Percentiles rank a stretch among this genome's conserved stretches.
Evolutionary conservation across 192 early-diverging fungal species (phyloP).

Genomic region (Diversispora eburnea): DNA sequence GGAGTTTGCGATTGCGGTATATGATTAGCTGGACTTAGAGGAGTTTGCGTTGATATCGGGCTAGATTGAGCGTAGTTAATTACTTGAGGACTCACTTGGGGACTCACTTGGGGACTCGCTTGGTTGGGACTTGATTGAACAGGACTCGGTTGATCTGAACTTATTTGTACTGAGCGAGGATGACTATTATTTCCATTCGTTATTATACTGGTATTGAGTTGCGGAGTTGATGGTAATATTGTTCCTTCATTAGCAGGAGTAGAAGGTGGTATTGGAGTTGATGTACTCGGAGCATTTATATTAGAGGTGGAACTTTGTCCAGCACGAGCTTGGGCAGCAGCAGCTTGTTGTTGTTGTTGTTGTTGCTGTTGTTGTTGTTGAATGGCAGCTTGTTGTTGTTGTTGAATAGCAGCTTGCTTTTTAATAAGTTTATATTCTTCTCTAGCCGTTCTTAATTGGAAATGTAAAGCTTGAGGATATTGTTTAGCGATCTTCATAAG

Average conservation of each 20-base stretch:
- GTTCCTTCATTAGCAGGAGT: slow-evolving; percentile 11
- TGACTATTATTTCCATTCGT: slow-evolving; percentile 20
- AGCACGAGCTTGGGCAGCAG: slow-evolving; percentile 7
- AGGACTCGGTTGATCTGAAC: slow-evolving; percentile 31
- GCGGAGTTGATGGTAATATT: slow-evolving; percentile 11
- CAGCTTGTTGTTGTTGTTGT: slow-evolving; percentile 32
- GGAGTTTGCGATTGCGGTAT: not conserved
- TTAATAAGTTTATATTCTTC: slow-evolving; percentile 80
- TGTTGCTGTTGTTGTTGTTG: slow-evolving; percentile 28
- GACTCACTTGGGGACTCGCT: slow-evolving; percentile 3
- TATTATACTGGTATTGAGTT: not conserved
- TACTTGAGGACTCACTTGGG: not conserved
- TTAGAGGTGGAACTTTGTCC: slow-evolving; percentile 1
- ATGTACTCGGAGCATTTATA: slow-evolving; percentile 32
- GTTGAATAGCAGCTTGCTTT: slow-evolving; percentile 34
- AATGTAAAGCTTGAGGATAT: slow-evolving; percentile 92
- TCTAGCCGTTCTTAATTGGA: slow-evolving; percentile 86
- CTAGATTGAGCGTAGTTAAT: slow-evolving; percentile 6
- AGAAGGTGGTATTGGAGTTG: slow-evolving; percentile 31
- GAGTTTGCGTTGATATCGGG: slow-evolving; percentile 14
- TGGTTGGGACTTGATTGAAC: slow-evolving; percentile 12
- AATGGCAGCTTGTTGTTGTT: slow-evolving; percentile 30
- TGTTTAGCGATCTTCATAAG: slow-evolving; percentile 92
- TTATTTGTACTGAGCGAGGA: slow-evolving; percentile 20
- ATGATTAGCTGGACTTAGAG: slow-evolving; percentile 23